These are phyloP conservation scores for Discostella stelligera DNA, from an alignment of 352 stramenopile species.

Conservation along the genomic window DNA sequence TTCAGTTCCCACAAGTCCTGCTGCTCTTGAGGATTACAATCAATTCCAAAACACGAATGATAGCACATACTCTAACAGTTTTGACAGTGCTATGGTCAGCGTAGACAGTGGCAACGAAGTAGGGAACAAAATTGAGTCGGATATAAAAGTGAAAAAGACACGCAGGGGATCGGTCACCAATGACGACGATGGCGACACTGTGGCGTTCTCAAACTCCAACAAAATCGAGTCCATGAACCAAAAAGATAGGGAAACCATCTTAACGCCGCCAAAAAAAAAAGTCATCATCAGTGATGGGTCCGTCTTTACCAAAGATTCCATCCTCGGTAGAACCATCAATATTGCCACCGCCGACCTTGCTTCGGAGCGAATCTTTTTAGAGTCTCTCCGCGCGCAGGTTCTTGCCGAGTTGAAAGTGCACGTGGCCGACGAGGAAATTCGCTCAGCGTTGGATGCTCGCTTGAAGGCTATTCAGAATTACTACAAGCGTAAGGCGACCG, in stretches of 20 bases:
- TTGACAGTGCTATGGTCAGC: neutral
- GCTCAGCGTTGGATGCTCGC: constrained; percentile 20
- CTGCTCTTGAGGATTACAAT: constrained; percentile 8
- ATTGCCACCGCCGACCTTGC: constrained; percentile 27
- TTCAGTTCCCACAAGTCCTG: constrained; percentile 29
- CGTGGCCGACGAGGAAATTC: constrained; percentile 40
- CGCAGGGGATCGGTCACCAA: neutral
- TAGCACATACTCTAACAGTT: neutral
- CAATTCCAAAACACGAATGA: neutral
- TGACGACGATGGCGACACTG: constrained; percentile 10
- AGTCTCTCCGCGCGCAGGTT: constrained; percentile 31
- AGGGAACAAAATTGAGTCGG: neutral
- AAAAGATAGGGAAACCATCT: constrained; percentile 16
- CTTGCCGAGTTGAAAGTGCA: constrained; percentile 42
- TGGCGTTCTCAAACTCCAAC: neutral
- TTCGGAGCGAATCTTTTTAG: constrained; percentile 35
- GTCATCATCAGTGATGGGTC: constrained; percentile 28
- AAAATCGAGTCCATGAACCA: neutral
- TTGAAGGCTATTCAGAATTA: constrained; percentile 30
- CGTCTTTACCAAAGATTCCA: constrained; percentile 39
- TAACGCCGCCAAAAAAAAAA: constrained; percentile 16
- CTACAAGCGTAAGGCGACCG: constrained; percentile 33
- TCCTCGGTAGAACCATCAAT: constrained; percentile 29
- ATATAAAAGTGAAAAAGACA: neutral
- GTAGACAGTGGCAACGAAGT: neutral